A percentile compares a stretch with the other conserved stretches of the same genome.
Evolutionary conservation across 306 rosid genomes (phyloP).

Genomic region (Cucurbita maxima): DNA sequence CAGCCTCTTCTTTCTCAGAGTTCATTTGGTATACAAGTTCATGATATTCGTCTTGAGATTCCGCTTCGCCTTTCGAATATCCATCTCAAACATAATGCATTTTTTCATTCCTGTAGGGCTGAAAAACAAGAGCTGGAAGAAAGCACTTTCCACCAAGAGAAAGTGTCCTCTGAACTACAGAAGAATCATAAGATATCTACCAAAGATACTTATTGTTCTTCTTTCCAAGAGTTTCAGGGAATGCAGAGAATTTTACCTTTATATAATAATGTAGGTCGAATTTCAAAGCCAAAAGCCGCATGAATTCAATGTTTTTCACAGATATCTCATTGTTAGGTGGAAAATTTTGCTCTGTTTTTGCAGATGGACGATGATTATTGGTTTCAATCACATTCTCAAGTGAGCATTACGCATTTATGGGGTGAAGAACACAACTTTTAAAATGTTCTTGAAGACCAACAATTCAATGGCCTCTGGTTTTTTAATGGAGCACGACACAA

Average conservation of each 20-base stretch:
- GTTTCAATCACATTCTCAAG: slow-evolving; percentile 51
- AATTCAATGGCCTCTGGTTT: neutral
- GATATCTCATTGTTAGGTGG: neutral
- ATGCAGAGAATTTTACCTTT: slow-evolving; percentile 53
- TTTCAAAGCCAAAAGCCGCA: neutral
- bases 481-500: neutral
- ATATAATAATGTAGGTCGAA: slow-evolving; percentile 27
- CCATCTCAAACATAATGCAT: neutral
- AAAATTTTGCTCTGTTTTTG: slow-evolving; percentile 5
- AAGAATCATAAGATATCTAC: slow-evolving; percentile 6
- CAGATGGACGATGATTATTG: slow-evolving; percentile 70
- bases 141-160: neutral
- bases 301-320: neutral
- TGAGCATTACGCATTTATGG: slow-evolving; percentile 55
- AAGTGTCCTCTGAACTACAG: slow-evolving; percentile 11
- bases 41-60: neutral
- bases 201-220: slow-evolving; percentile 13
- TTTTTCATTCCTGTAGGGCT: neutral
- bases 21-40: neutral
- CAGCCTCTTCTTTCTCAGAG: neutral
- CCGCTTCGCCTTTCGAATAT: neutral
- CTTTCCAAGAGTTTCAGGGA: slow-evolving; percentile 24
- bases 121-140: neutral
- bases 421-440: slow-evolving; percentile 28
- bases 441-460: neutral